Base-by-base conservation (phyloP, 2,329 filamentous ascomycete species). In the Capronia epimyces region DNA sequence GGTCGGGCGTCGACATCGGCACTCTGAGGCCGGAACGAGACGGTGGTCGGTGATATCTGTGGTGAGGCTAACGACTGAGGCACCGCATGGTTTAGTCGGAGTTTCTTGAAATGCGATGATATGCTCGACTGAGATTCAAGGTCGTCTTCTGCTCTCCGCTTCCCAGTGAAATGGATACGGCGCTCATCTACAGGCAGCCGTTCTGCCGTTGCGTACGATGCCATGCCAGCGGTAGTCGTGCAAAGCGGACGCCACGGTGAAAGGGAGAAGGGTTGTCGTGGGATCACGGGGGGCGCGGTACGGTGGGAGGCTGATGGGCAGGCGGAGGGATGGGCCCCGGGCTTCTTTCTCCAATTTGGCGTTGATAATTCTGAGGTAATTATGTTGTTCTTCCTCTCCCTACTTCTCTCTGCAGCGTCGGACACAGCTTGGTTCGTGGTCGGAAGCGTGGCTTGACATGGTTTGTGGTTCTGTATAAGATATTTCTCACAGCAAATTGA, bases 101-200 rank as follows among this genome's bases (percentile, higher is more conserved):
- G 49, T 49, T 59, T 59, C 55, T 59, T 57, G 43, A 57, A 57
- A 20, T 56, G 52, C 12, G 55, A 49, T 7, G 55, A 57, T 27
- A 55, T 52, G 59, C 55, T 58, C 58, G 50, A 54, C 21, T 52
- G 53, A 13, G 53, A 45, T 13, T 59, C 56, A 27, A 52, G 31
- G 21, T 57, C 54, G 39, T 56, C 49, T 13, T 52, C 49, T 20
- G 51, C 55, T 42, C 51, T 54, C n/a, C 55, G 48, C 40, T 57
- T 57, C 6, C 48, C 45, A 10, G 37, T 41, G n/a, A 57, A 27
- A 29, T 52, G 54, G 49, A 48, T 50, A 18, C 50, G 50, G 21
- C 53, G 50, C 37, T 57, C 39, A 25, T 51, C 52, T 22, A 45
- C 21, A 16, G 50, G 27, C 4, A 37, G 37, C 46, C 49, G 47